phyloP scores from a whole-genome alignment of 2,329 filamentous ascomycete species.

The Pseudogymnoascus sp. region DNA sequence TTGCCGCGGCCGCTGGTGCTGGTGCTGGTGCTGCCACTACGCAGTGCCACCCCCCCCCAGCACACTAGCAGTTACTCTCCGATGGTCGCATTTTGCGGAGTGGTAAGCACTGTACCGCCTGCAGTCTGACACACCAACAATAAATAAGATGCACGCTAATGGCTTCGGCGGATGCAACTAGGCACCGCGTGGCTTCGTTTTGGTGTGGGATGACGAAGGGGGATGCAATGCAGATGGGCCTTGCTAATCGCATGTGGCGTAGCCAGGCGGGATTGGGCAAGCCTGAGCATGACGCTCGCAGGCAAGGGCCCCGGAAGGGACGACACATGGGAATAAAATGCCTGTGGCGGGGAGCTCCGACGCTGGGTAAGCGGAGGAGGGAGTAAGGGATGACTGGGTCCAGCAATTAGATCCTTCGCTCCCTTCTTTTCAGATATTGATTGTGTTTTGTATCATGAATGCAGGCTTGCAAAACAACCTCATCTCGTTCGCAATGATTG shows the following conservation, averaged over 20 bases:
- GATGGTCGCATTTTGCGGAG: neutral
- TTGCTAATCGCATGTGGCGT: slow-evolving; percentile 1
- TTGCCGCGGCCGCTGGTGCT: neutral
- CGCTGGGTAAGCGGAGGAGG: neutral
- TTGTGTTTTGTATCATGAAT: neutral
- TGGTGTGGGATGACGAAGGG: slow-evolving; percentile 3
- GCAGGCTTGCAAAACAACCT: slow-evolving; percentile 1
- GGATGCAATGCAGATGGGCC: neutral
- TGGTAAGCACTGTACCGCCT: neutral
- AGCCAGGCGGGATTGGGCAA: neutral
- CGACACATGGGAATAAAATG: neutral
- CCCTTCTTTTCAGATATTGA: neutral
- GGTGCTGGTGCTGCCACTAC: neutral
- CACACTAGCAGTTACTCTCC: neutral
- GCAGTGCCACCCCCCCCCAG: neutral
- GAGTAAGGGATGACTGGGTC: neutral
- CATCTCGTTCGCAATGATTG: neutral
- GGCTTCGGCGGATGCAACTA: slow-evolving; percentile 1
- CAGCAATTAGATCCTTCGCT: neutral
- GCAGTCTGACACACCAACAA: slow-evolving; percentile 1
- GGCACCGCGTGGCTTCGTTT: neutral
- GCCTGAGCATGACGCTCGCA: slow-evolving; percentile 2
- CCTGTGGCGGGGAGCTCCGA: neutral
- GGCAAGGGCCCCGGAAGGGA: neutral
- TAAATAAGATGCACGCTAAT: slow-evolving; percentile 6